These are phyloP conservation scores for Salix brachista DNA, from an alignment of 345 rosid species.

Conservation along the genomic window DNA sequence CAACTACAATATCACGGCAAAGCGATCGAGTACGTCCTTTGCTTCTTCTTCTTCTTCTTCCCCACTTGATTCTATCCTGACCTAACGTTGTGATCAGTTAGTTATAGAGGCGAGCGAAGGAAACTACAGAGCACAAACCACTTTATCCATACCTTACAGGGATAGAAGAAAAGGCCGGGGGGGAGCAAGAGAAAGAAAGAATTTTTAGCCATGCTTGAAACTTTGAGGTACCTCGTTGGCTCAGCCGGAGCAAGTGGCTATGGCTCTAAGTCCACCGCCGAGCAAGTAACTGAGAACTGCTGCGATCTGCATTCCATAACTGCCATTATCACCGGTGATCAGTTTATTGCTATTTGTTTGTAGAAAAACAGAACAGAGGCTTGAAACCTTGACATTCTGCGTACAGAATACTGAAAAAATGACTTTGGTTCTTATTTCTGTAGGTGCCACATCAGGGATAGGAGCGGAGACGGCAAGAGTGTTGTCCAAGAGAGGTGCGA, in stretches of 20 bases:
- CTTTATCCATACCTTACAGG: not conserved
- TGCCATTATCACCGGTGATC: constrained; percentile 78
- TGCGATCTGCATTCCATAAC: constrained; percentile 59
- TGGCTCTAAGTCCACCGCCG: constrained; percentile 92
- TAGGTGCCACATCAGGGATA: constrained; percentile 96
- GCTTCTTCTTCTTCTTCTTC: not conserved
- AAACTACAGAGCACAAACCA: not conserved
- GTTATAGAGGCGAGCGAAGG: not conserved
- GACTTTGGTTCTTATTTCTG: not conserved
- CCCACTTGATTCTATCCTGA: not conserved
- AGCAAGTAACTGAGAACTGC: constrained; percentile 55
- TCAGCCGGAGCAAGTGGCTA: constrained; percentile 72
- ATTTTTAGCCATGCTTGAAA: constrained; percentile 51
- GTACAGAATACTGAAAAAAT: not conserved
- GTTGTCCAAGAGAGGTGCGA: constrained; percentile 68
- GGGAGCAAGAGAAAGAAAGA: not conserved
- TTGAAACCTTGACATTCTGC: not conserved
- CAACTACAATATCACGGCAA: not conserved
- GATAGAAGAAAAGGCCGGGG: no score
- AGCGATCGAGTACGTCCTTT: not conserved
- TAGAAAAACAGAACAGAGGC: not conserved
- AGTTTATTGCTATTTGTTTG: not conserved
- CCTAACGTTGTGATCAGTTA: not conserved
- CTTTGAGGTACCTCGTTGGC: constrained; percentile 73
- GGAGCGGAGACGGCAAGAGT: constrained; percentile 95